Evolutionary conservation across 2,329 filamentous ascomycete species (phyloP).

Genomic region (Colletotrichum noveboracense): DNA sequence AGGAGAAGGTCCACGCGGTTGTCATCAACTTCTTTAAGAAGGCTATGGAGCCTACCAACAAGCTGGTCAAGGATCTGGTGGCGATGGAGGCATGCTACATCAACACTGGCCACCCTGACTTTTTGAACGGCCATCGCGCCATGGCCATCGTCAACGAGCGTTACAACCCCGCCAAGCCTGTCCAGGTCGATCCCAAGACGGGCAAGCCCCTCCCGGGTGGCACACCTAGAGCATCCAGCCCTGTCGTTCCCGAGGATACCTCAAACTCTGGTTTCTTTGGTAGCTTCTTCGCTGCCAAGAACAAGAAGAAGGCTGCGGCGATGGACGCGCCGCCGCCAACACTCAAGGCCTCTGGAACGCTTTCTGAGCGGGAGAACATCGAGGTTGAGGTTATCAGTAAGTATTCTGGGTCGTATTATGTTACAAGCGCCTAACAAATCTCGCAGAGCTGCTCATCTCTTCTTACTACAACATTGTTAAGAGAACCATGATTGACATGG

Average conservation of each 20-base stretch:
- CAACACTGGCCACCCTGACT: slow-evolving; percentile 98
- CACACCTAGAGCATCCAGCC: slow-evolving; percentile 77
- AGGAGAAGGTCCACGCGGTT: slow-evolving; percentile 95
- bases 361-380: slow-evolving; percentile 92
- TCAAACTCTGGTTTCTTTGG: slow-evolving; percentile 88
- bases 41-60: slow-evolving; percentile 97
- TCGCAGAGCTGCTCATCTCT: slow-evolving; percentile 84
- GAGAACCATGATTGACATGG: slow-evolving; percentile 99
- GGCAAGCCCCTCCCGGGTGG: slow-evolving; percentile 84
- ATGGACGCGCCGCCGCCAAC: slow-evolving; percentile 96
- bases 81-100: slow-evolving; percentile 97
- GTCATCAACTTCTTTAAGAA: slow-evolving; percentile 98
- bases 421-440: slow-evolving; percentile 10
- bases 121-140: slow-evolving; percentile 93
- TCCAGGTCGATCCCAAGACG: slow-evolving; percentile 97
- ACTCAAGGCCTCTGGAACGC: slow-evolving; percentile 90
- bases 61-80: slow-evolving; percentile 91
- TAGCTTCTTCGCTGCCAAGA: slow-evolving; percentile 98
- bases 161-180: slow-evolving; percentile 80
- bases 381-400: slow-evolving; percentile 98
- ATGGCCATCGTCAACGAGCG: slow-evolving; percentile 99
- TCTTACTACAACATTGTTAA: slow-evolving; percentile 99
- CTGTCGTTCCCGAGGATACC: slow-evolving; percentile 64
- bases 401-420: slow-evolving; percentile 40
- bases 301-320: slow-evolving; percentile 99